Evolutionary conservation across 2,329 filamentous ascomycete species (phyloP).

Genomic region (Ceratocystis diversiconidia): DNA sequence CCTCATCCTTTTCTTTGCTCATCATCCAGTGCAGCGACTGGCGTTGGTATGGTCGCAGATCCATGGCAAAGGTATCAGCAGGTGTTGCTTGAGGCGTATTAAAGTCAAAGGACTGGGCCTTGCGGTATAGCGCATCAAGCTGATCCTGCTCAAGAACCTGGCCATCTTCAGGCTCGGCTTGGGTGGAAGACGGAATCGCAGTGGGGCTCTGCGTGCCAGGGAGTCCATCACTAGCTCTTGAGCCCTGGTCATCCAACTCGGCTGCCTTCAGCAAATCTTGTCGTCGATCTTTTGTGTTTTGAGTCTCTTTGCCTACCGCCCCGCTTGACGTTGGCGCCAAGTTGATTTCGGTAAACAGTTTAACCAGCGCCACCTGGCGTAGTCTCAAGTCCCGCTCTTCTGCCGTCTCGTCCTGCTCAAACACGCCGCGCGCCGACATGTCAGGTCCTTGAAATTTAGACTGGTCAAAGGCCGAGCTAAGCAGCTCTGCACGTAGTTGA

Average conservation of each 20-base stretch:
- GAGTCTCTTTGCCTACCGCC: constrained; percentile 33
- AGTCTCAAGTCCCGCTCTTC: constrained; percentile 75
- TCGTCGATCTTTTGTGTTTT: constrained; percentile 53
- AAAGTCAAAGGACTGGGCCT: constrained; percentile 95
- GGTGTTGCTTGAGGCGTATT: constrained; percentile 77
- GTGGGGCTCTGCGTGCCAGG: neutral
- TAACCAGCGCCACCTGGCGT: constrained; percentile 76
- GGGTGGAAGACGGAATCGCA: neutral
- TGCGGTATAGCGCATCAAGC: constrained; percentile 83
- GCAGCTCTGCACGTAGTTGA: constrained; percentile 65
- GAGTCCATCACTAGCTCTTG: constrained; percentile 27
- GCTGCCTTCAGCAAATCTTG: constrained; percentile 75
- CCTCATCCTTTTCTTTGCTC: constrained; percentile 72
- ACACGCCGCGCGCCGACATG: constrained; percentile 41
- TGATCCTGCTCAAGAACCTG: constrained; percentile 94
- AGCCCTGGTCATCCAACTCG: constrained; percentile 58
- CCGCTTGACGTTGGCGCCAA: constrained; percentile 65
- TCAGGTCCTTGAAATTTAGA: constrained; percentile 9
- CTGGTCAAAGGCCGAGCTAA: constrained; percentile 47
- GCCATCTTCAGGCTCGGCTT: constrained; percentile 38
- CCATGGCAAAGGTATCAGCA: constrained; percentile 65
- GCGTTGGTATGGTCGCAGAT: constrained; percentile 82
- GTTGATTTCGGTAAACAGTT: constrained; percentile 78
- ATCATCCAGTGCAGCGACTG: constrained; percentile 97
- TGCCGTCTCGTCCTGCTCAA: constrained; percentile 69